Conservation (phyloP, 1,284 basidiomycete genomes). For the Puccinia brachypodii region DNA sequence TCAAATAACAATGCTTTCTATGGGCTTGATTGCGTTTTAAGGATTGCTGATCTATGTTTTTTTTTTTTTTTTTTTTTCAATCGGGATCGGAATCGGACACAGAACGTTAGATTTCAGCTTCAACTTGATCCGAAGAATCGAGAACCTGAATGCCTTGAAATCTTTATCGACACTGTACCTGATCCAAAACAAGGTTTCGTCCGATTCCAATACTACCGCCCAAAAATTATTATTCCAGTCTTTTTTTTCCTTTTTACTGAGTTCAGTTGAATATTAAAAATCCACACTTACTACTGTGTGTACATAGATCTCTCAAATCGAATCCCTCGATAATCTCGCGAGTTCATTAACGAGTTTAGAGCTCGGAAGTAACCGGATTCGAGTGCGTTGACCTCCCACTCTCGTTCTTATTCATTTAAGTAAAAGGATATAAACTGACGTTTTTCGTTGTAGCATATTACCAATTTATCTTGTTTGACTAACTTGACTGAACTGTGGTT, state of each 20-base stretch:
- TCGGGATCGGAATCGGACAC: neutral
- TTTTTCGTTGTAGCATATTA: slow-evolving; percentile 50
- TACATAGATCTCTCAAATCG: slow-evolving; percentile 54
- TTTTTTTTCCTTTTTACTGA: neutral
- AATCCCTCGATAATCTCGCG: slow-evolving; percentile 53
- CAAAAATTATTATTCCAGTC: slow-evolving; percentile 28
- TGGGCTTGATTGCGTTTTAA: too few relatives aligned
- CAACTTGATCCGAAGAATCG: slow-evolving; percentile 56
- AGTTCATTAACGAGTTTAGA: slow-evolving; percentile 54
- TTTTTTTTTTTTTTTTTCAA: neutral
- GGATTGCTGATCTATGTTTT: neutral
- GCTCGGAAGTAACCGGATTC: slow-evolving; percentile 56
- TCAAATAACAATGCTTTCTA: too few relatives aligned
- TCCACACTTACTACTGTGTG: slow-evolving; percentile 57
- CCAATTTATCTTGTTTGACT: slow-evolving; percentile 54
- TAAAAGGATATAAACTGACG: neutral
- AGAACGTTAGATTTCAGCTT: slow-evolving; percentile 56
- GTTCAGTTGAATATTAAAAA: slow-evolving; percentile 55
- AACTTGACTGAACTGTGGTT: slow-evolving; percentile 57
- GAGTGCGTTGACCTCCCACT: slow-evolving; percentile 46
- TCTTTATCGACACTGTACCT: slow-evolving; percentile 33
- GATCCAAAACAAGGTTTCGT: slow-evolving; percentile 40
- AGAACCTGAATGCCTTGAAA: slow-evolving; percentile 21
- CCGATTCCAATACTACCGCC: slow-evolving; percentile 50
- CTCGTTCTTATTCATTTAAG: neutral